These are phyloP conservation scores for Scedosporium apiospermum DNA, from an alignment of 2,329 filamentous ascomycete genomes.

Conservation along the genomic window DNA sequence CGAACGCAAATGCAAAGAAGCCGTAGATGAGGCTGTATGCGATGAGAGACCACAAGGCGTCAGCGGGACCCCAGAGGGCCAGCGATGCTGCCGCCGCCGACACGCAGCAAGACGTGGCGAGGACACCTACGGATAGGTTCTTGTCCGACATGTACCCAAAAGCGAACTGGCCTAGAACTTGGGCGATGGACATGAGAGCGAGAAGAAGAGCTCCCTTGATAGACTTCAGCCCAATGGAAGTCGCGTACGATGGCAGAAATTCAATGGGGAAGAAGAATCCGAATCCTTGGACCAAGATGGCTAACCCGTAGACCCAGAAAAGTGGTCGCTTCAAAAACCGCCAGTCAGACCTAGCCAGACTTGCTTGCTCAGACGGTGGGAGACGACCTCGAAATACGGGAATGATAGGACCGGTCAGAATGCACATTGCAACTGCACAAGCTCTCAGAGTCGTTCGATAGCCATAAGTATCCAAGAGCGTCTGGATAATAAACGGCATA, in stretches of 20 bases:
- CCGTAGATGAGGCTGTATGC: constrained; percentile 43
- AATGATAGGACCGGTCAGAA: too few relatives aligned
- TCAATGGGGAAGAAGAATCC: background rate
- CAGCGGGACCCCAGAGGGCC: constrained; percentile 41
- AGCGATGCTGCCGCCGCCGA: constrained; percentile 27
- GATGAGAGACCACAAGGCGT: constrained; percentile 31
- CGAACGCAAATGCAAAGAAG: constrained; percentile 22
- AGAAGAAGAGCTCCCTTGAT: constrained; percentile 31
- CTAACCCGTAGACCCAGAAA: background rate
- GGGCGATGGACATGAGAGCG: constrained; percentile 37
- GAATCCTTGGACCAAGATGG: background rate
- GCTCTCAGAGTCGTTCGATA: background rate
- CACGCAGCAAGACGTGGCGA: too few relatives aligned
- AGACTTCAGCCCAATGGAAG: constrained; percentile 14
- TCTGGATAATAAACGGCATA: constrained; percentile 28
- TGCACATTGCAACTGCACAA: too few relatives aligned
- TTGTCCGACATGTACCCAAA: constrained; percentile 42
- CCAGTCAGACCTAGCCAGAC: too few relatives aligned
- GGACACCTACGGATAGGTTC: constrained; percentile 18
- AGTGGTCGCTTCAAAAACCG: too few relatives aligned
- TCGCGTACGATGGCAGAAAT: constrained; percentile 4
- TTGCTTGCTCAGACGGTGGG: too few relatives aligned
- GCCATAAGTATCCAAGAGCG: constrained; percentile 11
- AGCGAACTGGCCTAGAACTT: constrained; percentile 37
- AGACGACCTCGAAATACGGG: too few relatives aligned